A percentile compares a stretch with the other conserved stretches of the same genome.
phyloP scores from a whole-genome alignment of 2,329 filamentous ascomycete genomes.

The Hypoxylon sp. region DNA sequence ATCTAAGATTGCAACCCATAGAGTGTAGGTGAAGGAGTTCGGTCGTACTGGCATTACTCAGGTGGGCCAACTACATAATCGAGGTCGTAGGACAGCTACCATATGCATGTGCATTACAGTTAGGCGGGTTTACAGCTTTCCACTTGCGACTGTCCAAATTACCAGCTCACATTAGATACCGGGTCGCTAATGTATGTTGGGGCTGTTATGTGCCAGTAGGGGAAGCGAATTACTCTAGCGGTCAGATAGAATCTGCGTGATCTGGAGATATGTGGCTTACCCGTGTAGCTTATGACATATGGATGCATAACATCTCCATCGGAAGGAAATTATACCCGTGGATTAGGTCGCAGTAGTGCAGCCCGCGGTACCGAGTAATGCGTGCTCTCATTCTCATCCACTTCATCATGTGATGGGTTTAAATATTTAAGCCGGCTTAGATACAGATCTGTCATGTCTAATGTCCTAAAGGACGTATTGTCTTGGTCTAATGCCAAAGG shows the following conservation, averaged over 20 bases:
- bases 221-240: constrained; percentile 10
- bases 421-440: background rate
- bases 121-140: background rate
- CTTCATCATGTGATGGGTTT: background rate
- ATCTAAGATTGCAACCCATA: constrained; percentile 15
- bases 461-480: background rate
- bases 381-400: background rate
- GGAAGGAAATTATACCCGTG: constrained; percentile 1
- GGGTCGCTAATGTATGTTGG: constrained; percentile 6
- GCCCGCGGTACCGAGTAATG: background rate
- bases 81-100: constrained; percentile 8
- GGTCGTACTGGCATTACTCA: constrained; percentile 18
- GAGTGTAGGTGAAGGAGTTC: constrained; percentile 9
- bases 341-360: constrained; percentile 4
- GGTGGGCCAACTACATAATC: constrained; percentile 15
- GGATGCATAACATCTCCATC: constrained; percentile 2
- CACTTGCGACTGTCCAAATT: constrained; percentile 11
- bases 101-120: constrained; percentile 9
- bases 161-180: background rate
- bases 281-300: constrained; percentile 4
- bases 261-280: background rate
- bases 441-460: background rate
- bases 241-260: constrained; percentile 4
- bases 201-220: background rate
- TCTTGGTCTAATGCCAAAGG: background rate